Evolutionary conservation across 2,329 filamentous ascomycete genomes (phyloP).

Genomic region (Fusarium chuoi): DNA sequence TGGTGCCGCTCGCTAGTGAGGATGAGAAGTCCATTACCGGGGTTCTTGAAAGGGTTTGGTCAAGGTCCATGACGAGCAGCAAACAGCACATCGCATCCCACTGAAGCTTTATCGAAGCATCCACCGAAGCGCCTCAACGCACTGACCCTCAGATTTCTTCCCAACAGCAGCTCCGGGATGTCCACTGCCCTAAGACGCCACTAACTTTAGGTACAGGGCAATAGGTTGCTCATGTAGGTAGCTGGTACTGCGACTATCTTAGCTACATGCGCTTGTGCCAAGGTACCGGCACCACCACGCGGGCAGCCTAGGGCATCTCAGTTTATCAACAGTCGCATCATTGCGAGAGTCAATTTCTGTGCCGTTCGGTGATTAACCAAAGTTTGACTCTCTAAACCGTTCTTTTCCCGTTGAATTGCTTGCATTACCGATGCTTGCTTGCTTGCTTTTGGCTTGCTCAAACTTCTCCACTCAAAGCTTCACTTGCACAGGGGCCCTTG

Average conservation of each 20-base stretch:
- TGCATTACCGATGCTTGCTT: conserved; percentile 40
- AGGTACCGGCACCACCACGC: conserved; percentile 34
- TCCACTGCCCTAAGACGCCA: conserved; percentile 29
- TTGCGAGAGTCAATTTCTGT: conserved; percentile 12
- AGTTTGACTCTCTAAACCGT: conserved; percentile 5
- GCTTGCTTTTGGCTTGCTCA: conserved; percentile 31
- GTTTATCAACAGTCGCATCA: conserved; percentile 13
- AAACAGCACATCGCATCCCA: conserved; percentile 21
- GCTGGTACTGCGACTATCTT: conserved; percentile 14
- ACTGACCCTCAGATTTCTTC: conserved; percentile 23
- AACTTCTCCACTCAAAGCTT: conserved; percentile 25
- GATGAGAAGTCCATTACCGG: conserved; percentile 28
- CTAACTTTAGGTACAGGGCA: conserved; percentile 2
- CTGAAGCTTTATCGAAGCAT: conserved; percentile 42
- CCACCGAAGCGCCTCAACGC: conserved; percentile 36
- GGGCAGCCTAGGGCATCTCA: conserved; percentile 5
- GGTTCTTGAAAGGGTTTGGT: conserved; percentile 30
- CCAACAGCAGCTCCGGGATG: conserved; percentile 22
- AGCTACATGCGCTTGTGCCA: conserved; percentile 21
- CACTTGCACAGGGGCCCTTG: conserved; percentile 27
- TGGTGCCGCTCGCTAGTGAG: conserved; percentile 40
- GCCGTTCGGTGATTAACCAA: background rate
- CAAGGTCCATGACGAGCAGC: conserved; percentile 35
- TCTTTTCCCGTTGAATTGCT: conserved; percentile 29
- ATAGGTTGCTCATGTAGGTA: background rate